Percentiles rank a stretch among this genome's conserved stretches.
Evolutionary conservation across 345 rosid species (phyloP).

Genomic region (Euphorbia pulcherrima): DNA sequence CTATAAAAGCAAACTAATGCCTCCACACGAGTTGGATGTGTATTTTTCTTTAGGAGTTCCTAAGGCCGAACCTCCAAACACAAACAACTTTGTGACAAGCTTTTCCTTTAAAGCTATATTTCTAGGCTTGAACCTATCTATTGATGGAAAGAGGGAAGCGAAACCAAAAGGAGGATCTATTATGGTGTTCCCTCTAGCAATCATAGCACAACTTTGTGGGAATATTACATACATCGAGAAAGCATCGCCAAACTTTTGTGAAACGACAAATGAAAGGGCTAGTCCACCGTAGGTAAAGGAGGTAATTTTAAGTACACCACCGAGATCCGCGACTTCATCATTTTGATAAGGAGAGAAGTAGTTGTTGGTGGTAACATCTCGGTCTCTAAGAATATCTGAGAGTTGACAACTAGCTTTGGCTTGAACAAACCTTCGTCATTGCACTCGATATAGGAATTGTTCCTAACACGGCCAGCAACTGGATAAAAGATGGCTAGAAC

Average conservation of each 20-base stretch:
- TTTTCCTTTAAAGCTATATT: constrained; percentile 32
- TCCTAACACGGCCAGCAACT: not conserved
- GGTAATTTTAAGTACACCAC: not conserved
- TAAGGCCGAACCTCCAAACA: constrained; percentile 30
- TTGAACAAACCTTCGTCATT: not conserved
- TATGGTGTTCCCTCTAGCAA: not conserved
- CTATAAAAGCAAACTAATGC: constrained; percentile 18
- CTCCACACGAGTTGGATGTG: constrained; percentile 23
- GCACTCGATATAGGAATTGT: not conserved
- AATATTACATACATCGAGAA: constrained; percentile 3
- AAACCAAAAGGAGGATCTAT: constrained; percentile 31
- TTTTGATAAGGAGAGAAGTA: constrained; percentile 28
- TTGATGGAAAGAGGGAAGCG: constrained; percentile 41
- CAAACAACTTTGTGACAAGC: constrained; percentile 35
- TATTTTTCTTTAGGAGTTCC: constrained; percentile 28
- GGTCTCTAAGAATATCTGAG: not conserved
- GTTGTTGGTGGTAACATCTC: constrained; percentile 3
- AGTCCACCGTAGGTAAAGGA: constrained; percentile 19
- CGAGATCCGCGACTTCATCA: not conserved
- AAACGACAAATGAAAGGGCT: not conserved
- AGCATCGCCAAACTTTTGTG: constrained; percentile 23
- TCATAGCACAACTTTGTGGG: constrained; percentile 6
- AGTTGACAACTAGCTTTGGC: not conserved
- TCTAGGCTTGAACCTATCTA: constrained; percentile 19
- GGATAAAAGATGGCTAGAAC: constrained; percentile 1